A percentile compares a stretch with the other conserved stretches of the same genome.
Conservation (phyloP, 192 early-diverging fungal genomes). For the Podila epicladia region DNA sequence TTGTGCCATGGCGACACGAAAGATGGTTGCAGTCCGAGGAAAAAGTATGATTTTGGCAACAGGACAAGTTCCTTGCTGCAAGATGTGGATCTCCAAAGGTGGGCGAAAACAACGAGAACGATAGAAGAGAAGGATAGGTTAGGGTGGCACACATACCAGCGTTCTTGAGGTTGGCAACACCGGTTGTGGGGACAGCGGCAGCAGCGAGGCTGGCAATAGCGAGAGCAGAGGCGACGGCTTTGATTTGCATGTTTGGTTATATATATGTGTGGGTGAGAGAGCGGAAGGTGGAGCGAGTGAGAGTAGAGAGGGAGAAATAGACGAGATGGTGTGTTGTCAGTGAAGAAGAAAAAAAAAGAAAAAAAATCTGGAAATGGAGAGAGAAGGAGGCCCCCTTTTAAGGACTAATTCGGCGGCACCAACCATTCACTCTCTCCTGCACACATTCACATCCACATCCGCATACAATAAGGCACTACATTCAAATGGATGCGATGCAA, state of each 20-base stretch:
- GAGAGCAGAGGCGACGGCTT: slow-evolving; percentile 37
- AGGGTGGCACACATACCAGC: slow-evolving; percentile 9
- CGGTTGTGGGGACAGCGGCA: slow-evolving; percentile 24
- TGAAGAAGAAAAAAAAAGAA: slow-evolving; percentile 14
- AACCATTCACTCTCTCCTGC: too few species aligned
- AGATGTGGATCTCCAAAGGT: background rate
- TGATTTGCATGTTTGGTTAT: slow-evolving; percentile 47
- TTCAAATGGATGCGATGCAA: too few species aligned
- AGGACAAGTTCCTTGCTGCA: background rate
- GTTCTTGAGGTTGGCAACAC: slow-evolving; percentile 29
- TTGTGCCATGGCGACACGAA: too few species aligned
- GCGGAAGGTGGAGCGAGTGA: background rate
- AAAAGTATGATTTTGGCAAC: background rate
- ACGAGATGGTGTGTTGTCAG: background rate
- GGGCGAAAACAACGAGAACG: background rate
- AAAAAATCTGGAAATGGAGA: slow-evolving; percentile 5
- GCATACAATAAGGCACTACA: too few species aligned
- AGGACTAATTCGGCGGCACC: background rate
- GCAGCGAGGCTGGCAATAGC: slow-evolving; percentile 40
- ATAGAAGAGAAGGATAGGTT: background rate
- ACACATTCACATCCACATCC: too few species aligned
- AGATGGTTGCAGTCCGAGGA: too few species aligned
- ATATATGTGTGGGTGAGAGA: background rate
- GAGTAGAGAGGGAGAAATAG: background rate
- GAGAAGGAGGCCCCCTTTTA: slow-evolving; percentile 14